These are phyloP conservation scores for Leccinum angustisporum DNA, from an alignment of 1,284 basidiomycete species.

Conservation along the genomic window DNA sequence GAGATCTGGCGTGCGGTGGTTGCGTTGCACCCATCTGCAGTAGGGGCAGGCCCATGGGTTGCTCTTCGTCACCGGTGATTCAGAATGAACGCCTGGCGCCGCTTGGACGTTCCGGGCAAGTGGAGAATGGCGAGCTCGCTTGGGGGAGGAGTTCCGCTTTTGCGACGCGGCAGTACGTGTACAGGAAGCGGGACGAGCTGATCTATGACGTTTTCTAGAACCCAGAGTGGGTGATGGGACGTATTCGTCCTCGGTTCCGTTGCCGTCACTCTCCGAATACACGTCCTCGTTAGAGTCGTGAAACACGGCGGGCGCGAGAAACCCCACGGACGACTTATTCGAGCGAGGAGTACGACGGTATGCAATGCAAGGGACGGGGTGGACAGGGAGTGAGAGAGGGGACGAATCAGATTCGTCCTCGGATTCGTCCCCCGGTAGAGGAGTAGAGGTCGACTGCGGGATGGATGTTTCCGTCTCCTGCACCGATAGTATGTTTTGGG, in stretches of 20 bases:
- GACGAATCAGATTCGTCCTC: background rate
- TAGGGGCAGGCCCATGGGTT: constrained; percentile 36
- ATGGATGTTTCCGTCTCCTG: constrained; percentile 4
- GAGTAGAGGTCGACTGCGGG: constrained; percentile 2
- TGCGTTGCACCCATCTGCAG: constrained; percentile 36
- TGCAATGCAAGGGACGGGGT: constrained; percentile 1
- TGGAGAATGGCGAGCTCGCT: constrained; percentile 35
- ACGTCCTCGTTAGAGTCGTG: constrained; percentile 20
- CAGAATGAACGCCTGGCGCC: constrained; percentile 12
- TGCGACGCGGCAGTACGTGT: constrained; percentile 3
- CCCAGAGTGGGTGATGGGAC: constrained; percentile 28
- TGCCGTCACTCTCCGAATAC: constrained; percentile 29
- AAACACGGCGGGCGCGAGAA: background rate
- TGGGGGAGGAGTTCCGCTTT: constrained; percentile 19
- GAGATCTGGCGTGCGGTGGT: constrained; percentile 50
- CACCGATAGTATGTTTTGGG: constrained; percentile 17
- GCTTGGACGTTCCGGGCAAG: constrained; percentile 43
- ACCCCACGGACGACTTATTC: constrained; percentile 8
- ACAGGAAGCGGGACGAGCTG: constrained; percentile 2
- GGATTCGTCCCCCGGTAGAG: background rate
- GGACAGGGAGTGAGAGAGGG: background rate
- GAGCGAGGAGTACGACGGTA: constrained; percentile 16
- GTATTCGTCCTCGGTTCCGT: constrained; percentile 34
- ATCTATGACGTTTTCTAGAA: constrained; percentile 27
- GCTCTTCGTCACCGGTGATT: constrained; percentile 20